A percentile compares a stretch with the other conserved stretches of the same genome.
These are phyloP conservation scores for Leucosporidium yakuticum DNA, from an alignment of 768 basidiomycete species.

Conservation along the genomic window DNA sequence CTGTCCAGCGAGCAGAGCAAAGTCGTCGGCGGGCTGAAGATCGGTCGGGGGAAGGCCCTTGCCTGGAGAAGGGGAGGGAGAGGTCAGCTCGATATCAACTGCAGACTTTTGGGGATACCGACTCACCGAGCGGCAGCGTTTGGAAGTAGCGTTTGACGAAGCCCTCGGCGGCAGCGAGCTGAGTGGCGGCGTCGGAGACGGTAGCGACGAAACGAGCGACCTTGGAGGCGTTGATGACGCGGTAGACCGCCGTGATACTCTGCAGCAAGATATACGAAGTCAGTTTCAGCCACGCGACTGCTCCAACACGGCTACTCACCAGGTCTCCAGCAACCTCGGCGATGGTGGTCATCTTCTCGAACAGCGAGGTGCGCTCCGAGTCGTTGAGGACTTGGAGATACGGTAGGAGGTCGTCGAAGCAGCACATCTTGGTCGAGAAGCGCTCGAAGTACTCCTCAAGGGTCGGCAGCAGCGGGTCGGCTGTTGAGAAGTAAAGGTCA, in stretches of 20 bases:
- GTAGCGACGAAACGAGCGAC: slow-evolving; percentile 55
- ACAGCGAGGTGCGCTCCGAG: slow-evolving; percentile 54
- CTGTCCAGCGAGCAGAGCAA: slow-evolving; percentile 67
- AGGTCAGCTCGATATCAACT: too few relatives aligned
- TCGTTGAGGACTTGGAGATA: slow-evolving; percentile 51
- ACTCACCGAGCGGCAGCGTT: slow-evolving; percentile 56
- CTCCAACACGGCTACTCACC: slow-evolving; percentile 42
- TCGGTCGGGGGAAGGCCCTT: slow-evolving; percentile 63
- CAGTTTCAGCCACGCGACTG: slow-evolving; percentile 1
- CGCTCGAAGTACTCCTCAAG: slow-evolving; percentile 63
- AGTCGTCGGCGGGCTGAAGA: slow-evolving; percentile 79
- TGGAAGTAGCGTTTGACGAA: slow-evolving; percentile 62
- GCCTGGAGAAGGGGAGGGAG: slow-evolving; percentile 41
- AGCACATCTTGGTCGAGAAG: slow-evolving; percentile 75
- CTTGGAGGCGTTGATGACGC: slow-evolving; percentile 69
- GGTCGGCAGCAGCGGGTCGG: slow-evolving; percentile 40
- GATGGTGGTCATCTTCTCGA: slow-evolving; percentile 45
- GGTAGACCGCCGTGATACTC: slow-evolving; percentile 52
- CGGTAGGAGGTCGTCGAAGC: slow-evolving; percentile 74
- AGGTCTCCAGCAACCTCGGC: neutral
- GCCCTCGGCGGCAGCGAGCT: slow-evolving; percentile 51
- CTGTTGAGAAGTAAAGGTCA: slow-evolving; percentile 34
- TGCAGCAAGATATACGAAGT: slow-evolving; percentile 42
- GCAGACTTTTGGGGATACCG: neutral
- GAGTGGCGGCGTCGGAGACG: slow-evolving; percentile 53